Evolutionary conservation across 2,329 filamentous ascomycete species (phyloP), one percentile per base, ranked within the genome.

Genomic region (Setomelanomma holmii): DNA sequence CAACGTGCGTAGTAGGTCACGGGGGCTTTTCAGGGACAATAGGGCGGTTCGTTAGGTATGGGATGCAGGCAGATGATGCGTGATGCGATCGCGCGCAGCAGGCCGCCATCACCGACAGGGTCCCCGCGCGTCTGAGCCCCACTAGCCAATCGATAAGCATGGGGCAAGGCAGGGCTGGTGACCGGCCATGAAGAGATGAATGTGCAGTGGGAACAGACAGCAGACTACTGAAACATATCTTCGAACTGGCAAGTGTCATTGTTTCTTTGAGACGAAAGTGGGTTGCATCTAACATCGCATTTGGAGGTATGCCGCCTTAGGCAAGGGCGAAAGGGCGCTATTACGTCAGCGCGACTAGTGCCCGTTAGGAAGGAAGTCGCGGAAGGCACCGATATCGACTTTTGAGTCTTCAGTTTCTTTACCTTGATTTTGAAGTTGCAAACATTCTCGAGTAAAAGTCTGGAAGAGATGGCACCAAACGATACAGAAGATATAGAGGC

Each of bases 401-500:
- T 38, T 49, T 39, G 20, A 45, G 17, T 45, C 23, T 42, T 27
- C 21, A 38, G 24, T 43, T 50, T 40, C 41, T 34, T 39, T 16
- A n/a, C 24, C 30, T 39, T 27, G 12, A 22, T 34, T 46, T 24
- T 35, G 19, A 12, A 30, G 11, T 2, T 19, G 5, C 19, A 27
- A 19, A 40, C 10, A 34, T 34, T 41, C 12, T 23, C 4, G 24
- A 16, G 19, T 7, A 41, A n/a, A 23, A 19, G 23, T 7, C 19
- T n/a, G 19, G 8, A 56, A 30, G 4, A 73, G 4, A 73, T 73
- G 69, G 55, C 64, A 5, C 22, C 60, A n/a, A 56, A 58, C 12
- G 49, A 53, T 17, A 43, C 47, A 33, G 46, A 53, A 45, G 67
- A 68, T 27, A 70, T 74, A 33, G 74, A 75, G 11, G 68, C 69